phyloP scores from a whole-genome alignment of 192 early-diverging fungal genomes.

The Entomortierella lignicola region DNA sequence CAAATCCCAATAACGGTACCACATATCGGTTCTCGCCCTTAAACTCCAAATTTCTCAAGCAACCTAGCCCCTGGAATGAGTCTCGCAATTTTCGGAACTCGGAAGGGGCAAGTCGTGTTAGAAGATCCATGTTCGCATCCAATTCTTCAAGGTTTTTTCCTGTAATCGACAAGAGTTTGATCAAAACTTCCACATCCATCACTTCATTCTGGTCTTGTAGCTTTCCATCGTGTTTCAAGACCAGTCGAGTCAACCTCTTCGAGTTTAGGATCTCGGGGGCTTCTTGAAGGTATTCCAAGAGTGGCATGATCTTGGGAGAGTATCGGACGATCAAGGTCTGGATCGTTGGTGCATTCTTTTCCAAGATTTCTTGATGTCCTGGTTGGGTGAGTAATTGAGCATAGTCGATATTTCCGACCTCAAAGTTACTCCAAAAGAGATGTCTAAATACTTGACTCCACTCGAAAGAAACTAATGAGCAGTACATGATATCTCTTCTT shows the following conservation, averaged over 20 bases:
- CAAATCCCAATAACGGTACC: background rate
- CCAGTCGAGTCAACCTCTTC: background rate
- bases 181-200: background rate
- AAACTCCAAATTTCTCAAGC: background rate
- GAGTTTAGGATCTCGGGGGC: background rate
- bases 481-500: background rate
- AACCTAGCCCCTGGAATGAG: background rate
- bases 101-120: too few relatives aligned
- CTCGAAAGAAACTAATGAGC: background rate
- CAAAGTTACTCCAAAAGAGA: slow-evolving; percentile 7
- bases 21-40: background rate
- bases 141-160: background rate
- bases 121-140: background rate
- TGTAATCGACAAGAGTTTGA: background rate
- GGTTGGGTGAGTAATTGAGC: background rate
- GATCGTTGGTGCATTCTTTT: slow-evolving; percentile 2
- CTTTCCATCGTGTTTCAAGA: background rate
- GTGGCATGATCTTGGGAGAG: background rate
- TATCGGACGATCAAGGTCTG: background rate
- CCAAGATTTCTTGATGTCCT: background rate
- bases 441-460: slow-evolving; percentile 3
- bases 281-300: background rate
- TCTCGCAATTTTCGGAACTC: too few relatives aligned
- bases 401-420: slow-evolving; percentile 1
- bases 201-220: background rate